Percentiles rank a stretch among this genome's conserved stretches.
These are phyloP conservation scores for Wickerhamiella sorbophila DNA, from an alignment of 805 yeast species.

Conservation along the genomic window DNA sequence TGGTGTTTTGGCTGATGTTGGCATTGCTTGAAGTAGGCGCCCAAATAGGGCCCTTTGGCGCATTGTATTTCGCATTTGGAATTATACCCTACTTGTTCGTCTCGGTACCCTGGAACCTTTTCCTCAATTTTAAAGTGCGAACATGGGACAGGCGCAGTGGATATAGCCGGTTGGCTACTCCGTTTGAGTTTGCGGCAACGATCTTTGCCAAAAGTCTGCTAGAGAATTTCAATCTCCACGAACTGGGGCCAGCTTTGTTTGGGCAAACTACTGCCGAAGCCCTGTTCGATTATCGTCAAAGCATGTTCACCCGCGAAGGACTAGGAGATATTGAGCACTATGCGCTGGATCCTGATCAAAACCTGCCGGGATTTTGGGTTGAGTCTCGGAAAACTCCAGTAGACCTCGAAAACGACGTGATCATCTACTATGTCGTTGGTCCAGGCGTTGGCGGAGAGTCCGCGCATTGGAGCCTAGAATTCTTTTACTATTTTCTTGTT, in stretches of 20 bases:
- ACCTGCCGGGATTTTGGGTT: neutral
- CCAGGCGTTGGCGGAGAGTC: slow-evolving; percentile 21
- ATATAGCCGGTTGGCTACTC: slow-evolving; percentile 14
- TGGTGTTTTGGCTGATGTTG: slow-evolving; percentile 3
- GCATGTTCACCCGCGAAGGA: slow-evolving; percentile 21
- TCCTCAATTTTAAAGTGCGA: slow-evolving; percentile 15
- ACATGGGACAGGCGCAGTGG: slow-evolving; percentile 18
- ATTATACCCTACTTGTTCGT: slow-evolving; percentile 6
- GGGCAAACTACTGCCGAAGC: slow-evolving; percentile 15
- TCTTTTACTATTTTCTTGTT: slow-evolving; percentile 29
- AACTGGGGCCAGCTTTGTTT: slow-evolving; percentile 16
- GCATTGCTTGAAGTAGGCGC: neutral
- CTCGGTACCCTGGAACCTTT: slow-evolving; percentile 16
- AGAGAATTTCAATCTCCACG: slow-evolving; percentile 13
- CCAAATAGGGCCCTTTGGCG: slow-evolving; percentile 15
- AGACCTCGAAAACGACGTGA: slow-evolving; percentile 25
- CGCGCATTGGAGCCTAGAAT: slow-evolving; percentile 34
- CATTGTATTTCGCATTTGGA: slow-evolving; percentile 2
- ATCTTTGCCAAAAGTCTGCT: slow-evolving; percentile 17
- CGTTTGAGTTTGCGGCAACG: slow-evolving; percentile 18
- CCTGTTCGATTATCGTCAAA: slow-evolving; percentile 17
- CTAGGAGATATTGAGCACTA: slow-evolving; percentile 20
- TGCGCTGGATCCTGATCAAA: slow-evolving; percentile 14
- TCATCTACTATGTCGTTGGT: slow-evolving; percentile 34
- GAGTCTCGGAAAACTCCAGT: neutral